Evolutionary conservation across 306 rosid genomes (phyloP).

Genomic region (Fagus crenata): DNA sequence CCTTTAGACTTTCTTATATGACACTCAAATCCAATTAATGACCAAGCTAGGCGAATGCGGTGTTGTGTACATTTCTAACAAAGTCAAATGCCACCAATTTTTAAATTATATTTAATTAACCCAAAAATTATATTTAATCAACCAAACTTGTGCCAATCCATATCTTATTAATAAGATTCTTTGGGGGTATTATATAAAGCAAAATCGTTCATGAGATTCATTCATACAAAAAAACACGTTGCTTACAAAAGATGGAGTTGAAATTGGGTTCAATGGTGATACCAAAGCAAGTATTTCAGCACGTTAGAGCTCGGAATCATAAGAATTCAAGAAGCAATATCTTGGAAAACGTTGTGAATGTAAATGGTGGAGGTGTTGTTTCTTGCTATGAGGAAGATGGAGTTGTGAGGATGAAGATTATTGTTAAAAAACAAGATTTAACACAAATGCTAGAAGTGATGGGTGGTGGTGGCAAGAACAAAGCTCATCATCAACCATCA

Average conservation of each 20-base stretch:
- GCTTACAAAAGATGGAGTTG: slow-evolving; percentile 31
- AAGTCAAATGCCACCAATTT: background rate
- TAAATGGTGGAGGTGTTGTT: slow-evolving; percentile 27
- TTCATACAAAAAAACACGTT: background rate
- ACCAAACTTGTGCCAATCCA: background rate
- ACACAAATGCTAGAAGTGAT: slow-evolving; percentile 43
- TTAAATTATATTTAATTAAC: background rate
- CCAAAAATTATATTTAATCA: background rate
- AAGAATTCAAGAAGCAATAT: slow-evolving; percentile 14
- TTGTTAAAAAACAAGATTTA: slow-evolving; percentile 46
- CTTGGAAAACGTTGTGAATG: slow-evolving; percentile 31
- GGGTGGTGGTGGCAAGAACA: background rate
- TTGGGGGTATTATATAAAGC: background rate
- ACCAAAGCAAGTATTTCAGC: slow-evolving; percentile 33
- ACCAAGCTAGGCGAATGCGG: background rate
- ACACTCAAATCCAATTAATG: background rate
- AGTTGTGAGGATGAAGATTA: slow-evolving; percentile 56
- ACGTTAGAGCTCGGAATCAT: slow-evolving; percentile 27
- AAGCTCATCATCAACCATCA: background rate
- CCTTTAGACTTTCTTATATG: background rate
- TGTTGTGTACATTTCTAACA: background rate
- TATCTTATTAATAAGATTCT: background rate
- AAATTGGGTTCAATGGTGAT: slow-evolving; percentile 23
- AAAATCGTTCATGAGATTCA: background rate
- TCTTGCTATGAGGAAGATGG: slow-evolving; percentile 43